Evolutionary conservation across 441 rosid species (phyloP).

Genomic region (Lepidium campestre): DNA sequence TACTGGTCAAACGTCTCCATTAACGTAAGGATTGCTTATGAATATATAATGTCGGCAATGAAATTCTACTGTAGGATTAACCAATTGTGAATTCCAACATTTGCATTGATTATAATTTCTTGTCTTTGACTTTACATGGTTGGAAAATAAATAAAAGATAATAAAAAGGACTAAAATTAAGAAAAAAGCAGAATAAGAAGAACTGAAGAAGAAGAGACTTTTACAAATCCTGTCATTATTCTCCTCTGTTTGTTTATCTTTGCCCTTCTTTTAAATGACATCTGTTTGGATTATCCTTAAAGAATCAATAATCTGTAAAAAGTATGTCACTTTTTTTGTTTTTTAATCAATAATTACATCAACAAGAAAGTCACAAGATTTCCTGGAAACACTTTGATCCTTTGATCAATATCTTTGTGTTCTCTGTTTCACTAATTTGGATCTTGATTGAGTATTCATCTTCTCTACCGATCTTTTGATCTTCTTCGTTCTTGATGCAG

Average conservation of each 20-base stretch:
- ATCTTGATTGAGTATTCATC: constrained; percentile 31
- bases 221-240: constrained; percentile 16
- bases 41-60: constrained; percentile 22
- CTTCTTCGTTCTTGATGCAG: constrained; percentile 31
- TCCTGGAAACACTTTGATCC: constrained; percentile 31
- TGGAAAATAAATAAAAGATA: neutral
- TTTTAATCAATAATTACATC: neutral
- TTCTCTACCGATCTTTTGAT: constrained; percentile 21
- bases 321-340: neutral
- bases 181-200: neutral
- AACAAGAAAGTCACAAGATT: constrained; percentile 18
- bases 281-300: constrained; percentile 20
- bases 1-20: constrained; percentile 3
- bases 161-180: neutral
- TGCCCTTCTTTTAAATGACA: constrained; percentile 19
- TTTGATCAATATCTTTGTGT: constrained; percentile 11
- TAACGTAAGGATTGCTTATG: constrained; percentile 2
- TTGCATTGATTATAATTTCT: constrained; percentile 6
- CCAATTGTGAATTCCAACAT: constrained; percentile 22
- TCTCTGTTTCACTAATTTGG: constrained; percentile 27
- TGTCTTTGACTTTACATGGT: constrained; percentile 26
- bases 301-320: constrained; percentile 16
- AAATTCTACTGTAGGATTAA: constrained; percentile 18
- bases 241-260: constrained; percentile 14
- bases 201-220: neutral